These are phyloP conservation scores for Zygosaccharomyces pseudobailii DNA, from an alignment of 1,139 yeast species.

Conservation along the genomic window DNA sequence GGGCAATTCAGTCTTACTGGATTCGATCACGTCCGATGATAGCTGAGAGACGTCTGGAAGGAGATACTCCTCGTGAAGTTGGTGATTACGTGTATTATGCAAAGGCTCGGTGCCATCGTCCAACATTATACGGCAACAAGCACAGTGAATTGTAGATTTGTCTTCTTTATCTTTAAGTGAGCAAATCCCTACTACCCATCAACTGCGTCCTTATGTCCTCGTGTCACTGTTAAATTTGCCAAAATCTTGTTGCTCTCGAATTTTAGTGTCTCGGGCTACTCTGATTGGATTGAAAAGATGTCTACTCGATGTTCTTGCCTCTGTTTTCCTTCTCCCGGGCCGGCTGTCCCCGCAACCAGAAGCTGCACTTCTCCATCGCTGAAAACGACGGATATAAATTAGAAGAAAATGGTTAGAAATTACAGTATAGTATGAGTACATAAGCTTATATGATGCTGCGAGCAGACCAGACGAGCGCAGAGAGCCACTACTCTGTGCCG, in stretches of 20 bases:
- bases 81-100: background rate
- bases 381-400: no score
- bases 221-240: no score
- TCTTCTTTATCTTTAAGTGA: background rate
- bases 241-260: no score
- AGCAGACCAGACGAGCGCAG: no score
- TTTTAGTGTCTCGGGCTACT: background rate
- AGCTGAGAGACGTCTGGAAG: slow-evolving; percentile 24
- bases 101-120: slow-evolving; percentile 1
- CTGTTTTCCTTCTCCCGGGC: no score
- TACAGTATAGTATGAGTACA: no score
- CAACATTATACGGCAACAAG: background rate
- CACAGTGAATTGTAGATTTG: background rate
- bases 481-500: no score
- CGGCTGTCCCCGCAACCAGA: no score
- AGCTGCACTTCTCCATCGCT: no score
- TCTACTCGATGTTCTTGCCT: no score
- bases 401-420: no score
- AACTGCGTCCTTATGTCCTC: background rate
- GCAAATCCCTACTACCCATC: background rate
- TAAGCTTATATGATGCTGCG: no score
- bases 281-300: background rate
- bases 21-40: slow-evolving; percentile 19
- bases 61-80: slow-evolving; percentile 14
- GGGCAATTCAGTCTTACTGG: slow-evolving; percentile 4